These are phyloP conservation scores for Boletus rubroflammeus DNA, from an alignment of 768 basidiomycete species.

Conservation along the genomic window DNA sequence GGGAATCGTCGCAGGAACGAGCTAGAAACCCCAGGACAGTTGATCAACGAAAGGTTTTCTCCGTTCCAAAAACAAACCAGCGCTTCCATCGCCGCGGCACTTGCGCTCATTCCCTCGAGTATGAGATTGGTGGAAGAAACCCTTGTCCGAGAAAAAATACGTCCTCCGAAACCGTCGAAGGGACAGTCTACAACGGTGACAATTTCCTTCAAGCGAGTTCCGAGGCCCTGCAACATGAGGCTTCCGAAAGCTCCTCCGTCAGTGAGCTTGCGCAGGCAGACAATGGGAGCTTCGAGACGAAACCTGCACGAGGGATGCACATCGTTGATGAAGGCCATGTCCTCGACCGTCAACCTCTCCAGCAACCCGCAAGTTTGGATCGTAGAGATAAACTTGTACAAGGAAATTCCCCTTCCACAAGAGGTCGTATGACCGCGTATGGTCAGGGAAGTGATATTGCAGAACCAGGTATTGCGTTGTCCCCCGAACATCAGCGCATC, in stretches of 20 bases:
- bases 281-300: neutral
- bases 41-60: slow-evolving; percentile 3
- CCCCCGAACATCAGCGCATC: neutral
- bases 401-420: neutral
- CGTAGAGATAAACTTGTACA: neutral
- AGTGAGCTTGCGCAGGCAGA: slow-evolving; percentile 1
- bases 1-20: slow-evolving; percentile 4
- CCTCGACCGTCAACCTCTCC: slow-evolving; percentile 3
- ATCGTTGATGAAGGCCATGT: slow-evolving; percentile 5
- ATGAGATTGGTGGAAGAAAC: neutral
- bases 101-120: slow-evolving; percentile 1
- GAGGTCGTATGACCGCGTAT: neutral
- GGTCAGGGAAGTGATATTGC: slow-evolving; percentile 1
- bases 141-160: neutral
- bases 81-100: neutral
- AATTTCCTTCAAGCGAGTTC: slow-evolving; percentile 1
- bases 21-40: slow-evolving; percentile 1
- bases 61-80: slow-evolving; percentile 8
- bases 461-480: slow-evolving; percentile 2
- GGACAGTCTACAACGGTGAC: slow-evolving; percentile 1
- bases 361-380: neutral
- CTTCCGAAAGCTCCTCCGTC: neutral
- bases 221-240: slow-evolving; percentile 2
- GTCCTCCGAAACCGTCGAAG: slow-evolving; percentile 1
- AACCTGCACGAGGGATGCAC: slow-evolving; percentile 2